Evolutionary conservation across 1,139 yeast genomes (phyloP).

Genomic region (Candida sanyaensis): DNA sequence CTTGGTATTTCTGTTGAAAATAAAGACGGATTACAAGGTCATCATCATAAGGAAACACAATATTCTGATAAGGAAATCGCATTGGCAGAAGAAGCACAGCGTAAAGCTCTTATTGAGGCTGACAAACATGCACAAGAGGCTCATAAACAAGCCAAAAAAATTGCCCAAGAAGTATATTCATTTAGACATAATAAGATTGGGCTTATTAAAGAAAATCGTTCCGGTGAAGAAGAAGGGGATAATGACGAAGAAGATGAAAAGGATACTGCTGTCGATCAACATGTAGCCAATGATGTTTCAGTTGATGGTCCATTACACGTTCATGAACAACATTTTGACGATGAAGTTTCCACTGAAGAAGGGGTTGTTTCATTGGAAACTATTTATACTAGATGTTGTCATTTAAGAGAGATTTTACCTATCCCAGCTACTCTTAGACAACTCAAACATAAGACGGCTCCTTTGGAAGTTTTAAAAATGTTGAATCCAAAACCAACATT

Average conservation of each 20-base stretch:
- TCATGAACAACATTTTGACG: conserved; percentile 63
- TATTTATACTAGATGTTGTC: conserved; percentile 89
- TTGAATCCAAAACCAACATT: conserved; percentile 89
- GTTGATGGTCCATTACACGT: conserved; percentile 63
- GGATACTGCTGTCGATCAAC: conserved; percentile 22
- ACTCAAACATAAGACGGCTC: conserved; percentile 71
- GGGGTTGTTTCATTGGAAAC: conserved; percentile 57
- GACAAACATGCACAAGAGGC: conserved; percentile 77
- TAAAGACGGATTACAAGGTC: conserved; percentile 7
- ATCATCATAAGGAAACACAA: conserved; percentile 1
- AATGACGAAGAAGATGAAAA: conserved; percentile 18
- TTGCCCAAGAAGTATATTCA: conserved; percentile 61
- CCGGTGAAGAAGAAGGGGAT: conserved; percentile 19
- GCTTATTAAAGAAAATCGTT: conserved; percentile 11
- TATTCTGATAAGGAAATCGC: conserved; percentile 54
- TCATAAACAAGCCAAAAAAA: conserved; percentile 65
- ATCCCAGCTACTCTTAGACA: conserved; percentile 90
- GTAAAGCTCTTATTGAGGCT: conserved; percentile 56
- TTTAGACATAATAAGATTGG: conserved; percentile 24
- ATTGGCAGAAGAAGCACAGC: conserved; percentile 59
- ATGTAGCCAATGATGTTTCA: conserved; percentile 27
- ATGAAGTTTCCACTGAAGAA: conserved; percentile 19
- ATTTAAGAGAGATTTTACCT: conserved; percentile 86
- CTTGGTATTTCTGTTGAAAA: conserved; percentile 54
- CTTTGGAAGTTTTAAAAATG: conserved; percentile 74